Conservation (phyloP, 768 basidiomycete species). For the Naganishia friedmannii region DNA sequence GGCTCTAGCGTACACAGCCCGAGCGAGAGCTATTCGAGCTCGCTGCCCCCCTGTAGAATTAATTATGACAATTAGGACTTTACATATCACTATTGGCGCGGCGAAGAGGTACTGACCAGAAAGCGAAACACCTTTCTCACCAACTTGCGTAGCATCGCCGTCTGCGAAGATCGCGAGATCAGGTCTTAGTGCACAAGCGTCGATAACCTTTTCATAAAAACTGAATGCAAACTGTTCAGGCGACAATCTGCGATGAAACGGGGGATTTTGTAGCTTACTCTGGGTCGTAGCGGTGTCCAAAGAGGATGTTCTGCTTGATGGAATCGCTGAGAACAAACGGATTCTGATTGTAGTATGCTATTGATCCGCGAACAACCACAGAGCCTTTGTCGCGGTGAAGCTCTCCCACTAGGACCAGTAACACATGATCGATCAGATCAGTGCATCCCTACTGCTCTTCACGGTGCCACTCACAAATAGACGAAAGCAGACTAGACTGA, state of each 20-base stretch:
- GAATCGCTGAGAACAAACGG: slow-evolving; percentile 86
- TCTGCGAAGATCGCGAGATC: slow-evolving; percentile 76
- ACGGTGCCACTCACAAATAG: slow-evolving; percentile 31
- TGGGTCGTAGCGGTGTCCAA: slow-evolving; percentile 79
- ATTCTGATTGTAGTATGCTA: slow-evolving; percentile 82
- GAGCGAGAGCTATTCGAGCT: slow-evolving; percentile 57
- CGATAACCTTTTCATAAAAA: slow-evolving; percentile 48
- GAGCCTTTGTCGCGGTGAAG: slow-evolving; percentile 75
- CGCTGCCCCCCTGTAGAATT: slow-evolving; percentile 49
- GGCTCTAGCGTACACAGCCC: slow-evolving; percentile 86
- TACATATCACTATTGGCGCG: slow-evolving; percentile 57
- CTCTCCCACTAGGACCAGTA: slow-evolving; percentile 61
- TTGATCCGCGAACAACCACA: slow-evolving; percentile 64
- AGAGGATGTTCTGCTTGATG: slow-evolving; percentile 84
- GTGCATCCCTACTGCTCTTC: not conserved
- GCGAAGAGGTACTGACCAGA: slow-evolving; percentile 54
- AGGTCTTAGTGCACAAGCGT: slow-evolving; percentile 76
- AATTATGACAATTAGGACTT: not conserved
- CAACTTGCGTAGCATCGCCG: slow-evolving; percentile 61
- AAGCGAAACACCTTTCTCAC: slow-evolving; percentile 50
- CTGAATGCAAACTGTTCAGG: not conserved
- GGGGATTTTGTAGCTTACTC: slow-evolving; percentile 33
- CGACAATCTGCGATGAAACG: not conserved
- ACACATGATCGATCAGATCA: too few species aligned
- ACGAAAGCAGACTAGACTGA: slow-evolving; percentile 33